Base-by-base conservation (phyloP, 345 rosid species). In the Gynandropsis gynandra region DNA sequence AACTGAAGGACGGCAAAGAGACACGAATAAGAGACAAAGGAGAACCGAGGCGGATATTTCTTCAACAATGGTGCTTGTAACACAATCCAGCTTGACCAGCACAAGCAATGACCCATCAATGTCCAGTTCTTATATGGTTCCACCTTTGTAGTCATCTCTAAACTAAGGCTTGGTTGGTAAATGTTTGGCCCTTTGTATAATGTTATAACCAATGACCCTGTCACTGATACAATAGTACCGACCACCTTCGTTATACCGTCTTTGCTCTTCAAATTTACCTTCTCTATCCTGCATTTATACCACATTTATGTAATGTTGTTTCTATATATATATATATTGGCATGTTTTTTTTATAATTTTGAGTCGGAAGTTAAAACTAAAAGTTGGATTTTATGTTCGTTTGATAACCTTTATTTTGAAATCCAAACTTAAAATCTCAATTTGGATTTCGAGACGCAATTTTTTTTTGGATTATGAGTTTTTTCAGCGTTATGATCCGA, bases 81-180 rank as follows among this genome's bases (percentile, higher is more conserved):
- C 57, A 88, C 95, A 39, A 88, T 83, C 95, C 97, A 88, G 61
- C 76, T 62, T 13, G 97, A 80, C 97, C 97, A 88, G n/a, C 83
- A 80, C 13, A 88, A 68, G 68, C 88, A 82, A 49, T 84, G 95
- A 12, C 86, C 86, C 44, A 88, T 66, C 36, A 75, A 49, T 15
- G 77, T 64, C 95, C 90, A 85, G 55, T 65, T 72, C 72, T 74
- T 81, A 53, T 9, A 43, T 19, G 27, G 16, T 16, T 51, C 75
- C 59, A 61, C 44, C 56, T 57, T 38, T 29, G 61, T 11, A 32
- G 55, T 0, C 38, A 44, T 41, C 5, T 46, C 47, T 38, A 34
- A 1, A 49, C 41, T 9, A 5, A 64, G 17, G 19, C 63, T 68
- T 44, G 78, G 76, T 15, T 53, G 41, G 56, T 75, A 80, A 48